Evolutionary conservation across 805 yeast species (phyloP), one percentile per base, ranked within the genome.

Genomic region (Brettanomyces anomalus): DNA sequence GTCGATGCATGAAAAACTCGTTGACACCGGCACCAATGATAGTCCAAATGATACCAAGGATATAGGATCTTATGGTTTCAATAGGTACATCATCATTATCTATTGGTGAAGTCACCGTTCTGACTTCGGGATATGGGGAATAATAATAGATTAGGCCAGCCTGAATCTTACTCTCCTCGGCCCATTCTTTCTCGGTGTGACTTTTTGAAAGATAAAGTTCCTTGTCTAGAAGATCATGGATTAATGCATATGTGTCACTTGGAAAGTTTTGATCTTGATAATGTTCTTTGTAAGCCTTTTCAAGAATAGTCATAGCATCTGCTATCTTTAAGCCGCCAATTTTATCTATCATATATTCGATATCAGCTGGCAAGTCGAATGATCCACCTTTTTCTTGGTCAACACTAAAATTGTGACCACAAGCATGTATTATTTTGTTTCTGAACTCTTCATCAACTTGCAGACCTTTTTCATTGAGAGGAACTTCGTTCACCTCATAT

Each of bases 121-220:
- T 61, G 13, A 80, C 80, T 51, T 80, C 85, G 1, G 84, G 81
- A 48, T 77, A 78, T 4, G 83, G 82, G 5, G 80, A 73, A 49
- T 68, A 24, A 24, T 24, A 24, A 11, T 24, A 24, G 10, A 24
- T 24, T 28, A 60, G 50, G 30, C 67, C 64, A 20, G 72, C 74
- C 31, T 53, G 49, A 34, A 57, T 46, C 40, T 53, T 54, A 17
- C 52, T 48, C 41, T 60, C 55, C 18, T 56, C 46, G 19, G 35
- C 40, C 43, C 44, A 48, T 13, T 45, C 45, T 5, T n/a, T 30
- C 14, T 7, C 26, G 6, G 19, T 17, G 11, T 36, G 32, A 33
- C 35, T 14, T 14, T 33, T 17, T 15, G 16, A 15, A 15, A 33
- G 18, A 17, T 15, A 33, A 15, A 15, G 18, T 3, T 33, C 35